phyloP scores from a whole-genome alignment of 1,284 basidiomycete genomes.

The Irpex sp. region DNA sequence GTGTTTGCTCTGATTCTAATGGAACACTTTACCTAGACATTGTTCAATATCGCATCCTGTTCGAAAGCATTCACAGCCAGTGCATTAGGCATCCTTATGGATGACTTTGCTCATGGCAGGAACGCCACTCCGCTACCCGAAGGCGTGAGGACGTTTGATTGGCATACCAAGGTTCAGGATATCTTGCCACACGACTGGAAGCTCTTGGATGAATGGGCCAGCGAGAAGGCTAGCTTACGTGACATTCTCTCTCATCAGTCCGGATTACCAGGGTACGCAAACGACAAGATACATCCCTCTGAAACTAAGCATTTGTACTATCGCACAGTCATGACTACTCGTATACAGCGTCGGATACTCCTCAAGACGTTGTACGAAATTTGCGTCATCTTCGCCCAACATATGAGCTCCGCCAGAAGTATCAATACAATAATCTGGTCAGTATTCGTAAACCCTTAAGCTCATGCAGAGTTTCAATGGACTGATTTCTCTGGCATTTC shows the following conservation, averaged over 20 bases:
- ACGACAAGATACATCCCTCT: too few species aligned
- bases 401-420: slow-evolving; percentile 34
- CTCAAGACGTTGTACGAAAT: slow-evolving; percentile 21
- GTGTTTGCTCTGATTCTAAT: background rate
- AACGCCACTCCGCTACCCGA: slow-evolving; percentile 30
- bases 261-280: slow-evolving; percentile 19
- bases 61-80: slow-evolving; percentile 34
- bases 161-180: slow-evolving; percentile 28
- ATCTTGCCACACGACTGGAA: slow-evolving; percentile 27
- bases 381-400: slow-evolving; percentile 29
- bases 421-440: slow-evolving; percentile 37
- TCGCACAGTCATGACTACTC: slow-evolving; percentile 29
- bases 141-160: slow-evolving; percentile 23
- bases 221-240: slow-evolving; percentile 23
- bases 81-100: slow-evolving; percentile 31
- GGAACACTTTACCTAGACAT: slow-evolving; percentile 19
- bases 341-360: slow-evolving; percentile 24
- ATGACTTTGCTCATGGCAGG: slow-evolving; percentile 26
- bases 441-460: background rate
- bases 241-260: slow-evolving; percentile 24
- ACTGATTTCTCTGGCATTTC: slow-evolving; percentile 11
- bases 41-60: slow-evolving; percentile 29
- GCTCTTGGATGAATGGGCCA: slow-evolving; percentile 28
- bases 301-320: background rate
- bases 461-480: too few species aligned